phyloP scores from a whole-genome alignment of 306 rosid genomes.

The Mimosa bimucronata region DNA sequence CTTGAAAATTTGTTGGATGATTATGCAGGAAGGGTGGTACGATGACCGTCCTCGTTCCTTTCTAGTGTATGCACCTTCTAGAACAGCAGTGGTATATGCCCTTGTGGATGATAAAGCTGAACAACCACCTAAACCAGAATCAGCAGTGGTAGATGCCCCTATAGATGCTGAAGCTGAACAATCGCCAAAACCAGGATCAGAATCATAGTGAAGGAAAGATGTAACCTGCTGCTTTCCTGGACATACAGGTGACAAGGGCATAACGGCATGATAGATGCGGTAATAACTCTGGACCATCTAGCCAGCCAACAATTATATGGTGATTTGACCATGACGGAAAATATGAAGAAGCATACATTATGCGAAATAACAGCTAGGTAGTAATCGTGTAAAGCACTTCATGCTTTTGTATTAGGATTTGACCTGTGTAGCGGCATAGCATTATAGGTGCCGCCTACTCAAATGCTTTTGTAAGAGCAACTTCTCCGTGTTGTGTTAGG shows the following conservation, averaged over 20 bases:
- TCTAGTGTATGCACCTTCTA: conserved; percentile 75
- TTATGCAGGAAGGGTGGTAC: conserved; percentile 76
- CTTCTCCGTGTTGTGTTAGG: not conserved
- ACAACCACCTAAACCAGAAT: conserved; percentile 28
- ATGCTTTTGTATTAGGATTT: not conserved
- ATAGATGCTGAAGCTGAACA: conserved; percentile 37
- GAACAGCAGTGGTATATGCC: conserved; percentile 91
- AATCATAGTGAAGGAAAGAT: conserved; percentile 13
- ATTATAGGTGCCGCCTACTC: not conserved
- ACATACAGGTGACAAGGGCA: conserved; percentile 11
- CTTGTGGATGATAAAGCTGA: conserved; percentile 44
- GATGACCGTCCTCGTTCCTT: conserved; percentile 83
- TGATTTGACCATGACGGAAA: conserved; percentile 8
- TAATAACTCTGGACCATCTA: conserved; percentile 26
- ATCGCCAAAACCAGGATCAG: not conserved
- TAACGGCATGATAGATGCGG: conserved; percentile 37
- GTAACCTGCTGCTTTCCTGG: not conserved
- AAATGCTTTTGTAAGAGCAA: not conserved
- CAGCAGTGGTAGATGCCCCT: conserved; percentile 77
- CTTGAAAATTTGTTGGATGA: conserved; percentile 33
- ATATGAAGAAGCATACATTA: not conserved
- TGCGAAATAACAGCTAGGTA: not conserved
- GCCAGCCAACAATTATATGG: conserved; percentile 21
- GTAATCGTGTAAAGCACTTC: not conserved
- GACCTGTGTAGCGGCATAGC: not conserved